Evolutionary conservation across 1,139 yeast genomes (phyloP).

Genomic region (Yueomyces sp.): DNA sequence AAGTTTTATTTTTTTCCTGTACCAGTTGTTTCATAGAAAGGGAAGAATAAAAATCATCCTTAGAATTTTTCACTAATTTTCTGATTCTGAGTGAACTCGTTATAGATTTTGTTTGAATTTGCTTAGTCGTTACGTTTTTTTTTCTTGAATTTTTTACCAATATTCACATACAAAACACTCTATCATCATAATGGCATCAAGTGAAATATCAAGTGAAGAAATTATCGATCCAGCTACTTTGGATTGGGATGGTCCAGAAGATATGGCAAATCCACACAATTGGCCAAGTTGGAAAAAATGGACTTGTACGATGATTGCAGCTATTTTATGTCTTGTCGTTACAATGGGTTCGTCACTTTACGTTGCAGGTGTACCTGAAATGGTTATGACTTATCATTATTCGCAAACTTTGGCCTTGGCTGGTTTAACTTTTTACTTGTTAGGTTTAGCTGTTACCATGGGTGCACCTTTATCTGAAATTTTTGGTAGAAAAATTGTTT

Average conservation of each 20-base stretch:
- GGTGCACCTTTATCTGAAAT: constrained; percentile 87
- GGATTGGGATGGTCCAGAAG: constrained; percentile 59
- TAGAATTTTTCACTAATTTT: no score
- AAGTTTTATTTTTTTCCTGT: no score
- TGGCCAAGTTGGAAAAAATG: constrained; percentile 54
- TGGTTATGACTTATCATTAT: constrained; percentile 52
- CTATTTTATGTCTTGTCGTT: constrained; percentile 66
- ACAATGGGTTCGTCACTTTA: constrained; percentile 86
- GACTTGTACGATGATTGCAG: constrained; percentile 53
- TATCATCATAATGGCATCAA: no score
- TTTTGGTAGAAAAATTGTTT: constrained; percentile 77
- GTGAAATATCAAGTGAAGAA: no score
- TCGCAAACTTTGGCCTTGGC: constrained; percentile 66
- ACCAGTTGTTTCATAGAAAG: no score
- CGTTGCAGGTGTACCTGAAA: constrained; percentile 67
- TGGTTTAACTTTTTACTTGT: constrained; percentile 56
- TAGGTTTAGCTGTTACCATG: constrained; percentile 68
- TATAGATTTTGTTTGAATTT: no score
- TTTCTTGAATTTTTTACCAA: no score
- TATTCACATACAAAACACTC: no score
- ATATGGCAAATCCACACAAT: constrained; percentile 69
- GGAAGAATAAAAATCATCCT: no score
- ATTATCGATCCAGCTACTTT: constrained; percentile 41
- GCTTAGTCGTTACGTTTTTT: no score
- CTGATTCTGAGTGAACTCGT: no score